A percentile compares a stretch with the other conserved stretches of the same genome.
Evolutionary conservation across 345 rosid species (phyloP).

Genomic region (Physaria fendleri): DNA sequence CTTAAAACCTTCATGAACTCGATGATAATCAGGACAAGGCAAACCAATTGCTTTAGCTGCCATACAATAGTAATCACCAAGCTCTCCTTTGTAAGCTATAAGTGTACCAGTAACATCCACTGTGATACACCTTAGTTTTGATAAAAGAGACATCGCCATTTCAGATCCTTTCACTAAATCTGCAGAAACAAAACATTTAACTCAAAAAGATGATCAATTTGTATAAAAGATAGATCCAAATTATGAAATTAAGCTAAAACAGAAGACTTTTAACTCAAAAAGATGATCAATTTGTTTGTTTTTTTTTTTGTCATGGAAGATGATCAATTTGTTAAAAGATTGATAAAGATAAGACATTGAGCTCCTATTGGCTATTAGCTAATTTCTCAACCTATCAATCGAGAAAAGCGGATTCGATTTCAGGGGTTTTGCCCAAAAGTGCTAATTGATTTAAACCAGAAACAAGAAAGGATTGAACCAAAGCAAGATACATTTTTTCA

Average conservation of each 20-base stretch:
- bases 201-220: not conserved
- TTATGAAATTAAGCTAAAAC: no score
- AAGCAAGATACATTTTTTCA: conserved; percentile 3
- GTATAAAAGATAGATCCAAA: not conserved
- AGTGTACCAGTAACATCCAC: conserved; percentile 98
- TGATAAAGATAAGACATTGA: not conserved
- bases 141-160: conserved; percentile 49
- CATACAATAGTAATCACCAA: conserved; percentile 99
- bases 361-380: not conserved
- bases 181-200: not conserved
- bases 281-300: not conserved
- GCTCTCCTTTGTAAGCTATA: conserved; percentile 94
- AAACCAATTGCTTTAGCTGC: conserved; percentile 91
- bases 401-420: not conserved
- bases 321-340: not conserved
- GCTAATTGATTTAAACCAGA: not conserved
- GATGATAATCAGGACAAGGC: conserved; percentile 92
- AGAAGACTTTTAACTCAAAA: not conserved
- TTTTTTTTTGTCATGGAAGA: no score
- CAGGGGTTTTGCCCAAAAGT: not conserved
- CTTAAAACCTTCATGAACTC: conserved; percentile 87
- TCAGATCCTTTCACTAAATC: conserved; percentile 8
- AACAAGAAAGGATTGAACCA: conserved; percentile 4
- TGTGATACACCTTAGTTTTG: conserved; percentile 73
- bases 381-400: not conserved